Conservation (phyloP, 352 stramenopile species). For the Phytopythium litorale region DNA sequence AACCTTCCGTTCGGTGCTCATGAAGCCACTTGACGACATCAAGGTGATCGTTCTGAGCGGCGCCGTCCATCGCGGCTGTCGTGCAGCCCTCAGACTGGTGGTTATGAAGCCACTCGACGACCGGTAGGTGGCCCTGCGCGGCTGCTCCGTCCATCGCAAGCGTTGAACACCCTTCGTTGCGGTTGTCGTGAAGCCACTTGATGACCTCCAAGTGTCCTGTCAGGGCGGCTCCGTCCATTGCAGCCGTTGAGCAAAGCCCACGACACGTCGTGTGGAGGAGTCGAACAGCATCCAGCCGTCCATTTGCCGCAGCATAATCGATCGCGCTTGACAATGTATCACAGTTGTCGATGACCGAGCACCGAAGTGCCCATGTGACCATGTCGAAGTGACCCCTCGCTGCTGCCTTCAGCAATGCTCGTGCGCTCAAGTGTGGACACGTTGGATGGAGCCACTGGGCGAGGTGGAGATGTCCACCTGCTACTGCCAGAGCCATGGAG, state of each 20-base stretch:
- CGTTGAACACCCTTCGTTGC: not conserved
- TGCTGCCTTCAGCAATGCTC: not conserved
- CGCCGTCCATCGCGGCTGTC: conserved; percentile 26
- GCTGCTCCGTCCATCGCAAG: conserved; percentile 25
- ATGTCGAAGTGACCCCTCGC: conserved; percentile 22
- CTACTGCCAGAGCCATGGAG: not conserved
- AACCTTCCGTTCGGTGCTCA: not conserved
- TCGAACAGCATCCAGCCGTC: conserved; percentile 22
- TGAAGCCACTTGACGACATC: not conserved
- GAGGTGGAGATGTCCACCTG: not conserved
- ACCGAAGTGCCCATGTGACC: conserved; percentile 25
- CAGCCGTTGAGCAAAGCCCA: conserved; percentile 23
- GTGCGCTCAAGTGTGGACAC: not conserved
- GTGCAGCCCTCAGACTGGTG: conserved; percentile 21
- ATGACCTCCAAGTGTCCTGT: not conserved
- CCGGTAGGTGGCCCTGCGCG: conserved; percentile 17
- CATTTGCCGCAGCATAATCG: conserved; percentile 14
- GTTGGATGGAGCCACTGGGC: not conserved
- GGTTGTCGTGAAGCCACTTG: conserved; percentile 1
- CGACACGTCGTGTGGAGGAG: conserved; percentile 28
- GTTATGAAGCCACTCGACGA: conserved; percentile 22
- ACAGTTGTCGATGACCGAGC: conserved; percentile 11
- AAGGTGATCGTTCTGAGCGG: conserved; percentile 4
- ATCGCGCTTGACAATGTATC: conserved; percentile 12
- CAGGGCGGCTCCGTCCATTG: conserved; percentile 25